Base-by-base conservation (phyloP, 1,284 basidiomycete genomes). In the Uromyces viciae-fabae region DNA sequence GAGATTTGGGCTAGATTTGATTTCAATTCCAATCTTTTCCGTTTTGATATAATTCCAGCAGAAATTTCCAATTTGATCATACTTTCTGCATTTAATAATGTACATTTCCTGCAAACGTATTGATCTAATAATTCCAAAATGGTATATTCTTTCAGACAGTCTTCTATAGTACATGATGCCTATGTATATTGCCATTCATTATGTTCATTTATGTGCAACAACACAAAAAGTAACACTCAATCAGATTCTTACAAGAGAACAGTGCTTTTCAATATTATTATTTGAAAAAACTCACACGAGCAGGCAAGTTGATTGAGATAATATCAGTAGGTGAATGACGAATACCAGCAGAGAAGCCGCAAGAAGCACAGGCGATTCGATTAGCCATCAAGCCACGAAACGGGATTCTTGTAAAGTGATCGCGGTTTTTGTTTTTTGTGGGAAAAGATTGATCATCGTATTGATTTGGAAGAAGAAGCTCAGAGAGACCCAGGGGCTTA, bases 261-360 rank as follows among this genome's bases (percentile, higher is more conserved):
- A 19, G 54, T 8, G 54, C 36, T 14, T 40, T 40, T 66, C 56
- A 4, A 31, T 60, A 31, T 60, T 60, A 36, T 28, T 43, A 22
- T 25, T 7, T 25, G 36, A 49, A 11, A 42, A 11, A 11, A 82
- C 83, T 73, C 14, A 85, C 86, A 25, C 79, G 87, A 86, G 80
- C 76, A n/a, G 93, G 93, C 19, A 94, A 87, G 31, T 91, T 89
- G 31, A 95, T 87, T 84, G 92, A 91, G 89, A 92, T 90, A 84
- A 91, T 93, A 85, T 94, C 92, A 82, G 94, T 92, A 0, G 91
- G 88, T 84, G 93, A 93, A 85, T 94, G 92, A 90, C 94, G 92
- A 66, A 94, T 92, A 0, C 93, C 93, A 84, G 94, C 92, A 1
- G 92, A 93, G 84, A 94, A 94, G 31, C 92, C 92, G 84, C 93